Base-by-base conservation (phyloP, 1,284 basidiomycete species). In the Trichosporon sp. region DNA sequence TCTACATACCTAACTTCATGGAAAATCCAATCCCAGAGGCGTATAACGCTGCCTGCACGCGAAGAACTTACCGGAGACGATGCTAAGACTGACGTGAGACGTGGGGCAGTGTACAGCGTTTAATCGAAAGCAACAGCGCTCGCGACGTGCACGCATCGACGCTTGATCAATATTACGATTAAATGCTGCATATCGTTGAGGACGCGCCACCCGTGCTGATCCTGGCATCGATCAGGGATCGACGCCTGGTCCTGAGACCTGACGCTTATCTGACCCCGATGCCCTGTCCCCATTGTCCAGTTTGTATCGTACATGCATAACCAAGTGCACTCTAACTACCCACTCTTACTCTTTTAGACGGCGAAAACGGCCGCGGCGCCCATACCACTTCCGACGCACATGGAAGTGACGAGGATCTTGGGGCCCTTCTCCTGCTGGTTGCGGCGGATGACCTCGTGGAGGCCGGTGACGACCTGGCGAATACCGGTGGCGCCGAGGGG, bases 381-480 rank as follows among this genome's bases (percentile, higher is more conserved):
- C 51, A 54, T 56, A 16, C 16, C 14, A 7, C 14, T 1, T 59
- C 76, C 77, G 35, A 78, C 74, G 64, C 77, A 78, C 76, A 77
- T 77, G 65, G 73, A 74, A 14, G 76, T 78, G 68, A 71, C 65
- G 54, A 78, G 70, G 12, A 78, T 71, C 73, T 74, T 68, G 43
- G 71, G 71, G 46, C 65, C 67, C 65, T 69, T 61, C 8, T 56
- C 64, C 65, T 75, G 73, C 43, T 74, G 71, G 31, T 74, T 70
- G 32, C 76, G 69, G 66, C 75, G 72, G 46, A 71, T 74, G 66
- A 78, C 69, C 70, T 78, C 77, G 21, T 72, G 71, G 21, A 78
- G 68, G 61, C 77, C 77, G 2, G 77, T 78, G 19, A 77, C 77
- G 48, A 77, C 76, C 71, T 77, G 77, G 65, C 77, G 74, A 16